phyloP scores from a whole-genome alignment of 768 basidiomycete genomes.

The Leccinum sublutescens region DNA sequence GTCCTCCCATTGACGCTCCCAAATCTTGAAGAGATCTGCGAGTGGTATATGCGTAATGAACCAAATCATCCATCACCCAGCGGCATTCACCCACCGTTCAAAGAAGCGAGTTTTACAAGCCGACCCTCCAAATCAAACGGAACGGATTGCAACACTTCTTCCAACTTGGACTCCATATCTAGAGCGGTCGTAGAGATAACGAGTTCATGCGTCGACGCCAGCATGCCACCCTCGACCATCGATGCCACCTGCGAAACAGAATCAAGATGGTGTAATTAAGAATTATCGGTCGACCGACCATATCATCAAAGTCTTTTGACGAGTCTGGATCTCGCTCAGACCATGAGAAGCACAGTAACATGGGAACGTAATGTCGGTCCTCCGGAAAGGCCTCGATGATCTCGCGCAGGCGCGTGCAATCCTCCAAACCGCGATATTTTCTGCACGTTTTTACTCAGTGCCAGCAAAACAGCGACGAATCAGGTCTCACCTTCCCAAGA shows the following conservation, averaged over 20 bases:
- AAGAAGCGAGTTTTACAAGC: constrained; percentile 45
- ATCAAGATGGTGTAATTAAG: constrained; percentile 1
- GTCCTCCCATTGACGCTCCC: constrained; percentile 26
- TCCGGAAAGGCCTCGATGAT: constrained; percentile 53
- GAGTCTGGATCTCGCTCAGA: constrained; percentile 40
- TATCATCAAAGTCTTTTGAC: constrained; percentile 52
- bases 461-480: not conserved
- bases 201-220: constrained; percentile 42
- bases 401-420: constrained; percentile 68
- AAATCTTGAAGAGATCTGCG: constrained; percentile 27
- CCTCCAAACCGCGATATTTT: constrained; percentile 70
- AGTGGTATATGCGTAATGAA: not conserved
- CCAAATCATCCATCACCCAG: not conserved
- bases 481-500: constrained; percentile 58
- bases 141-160: constrained; percentile 38
- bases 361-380: constrained; percentile 59
- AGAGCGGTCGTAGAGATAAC: constrained; percentile 48
- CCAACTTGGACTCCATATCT: constrained; percentile 59
- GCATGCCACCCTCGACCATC: constrained; percentile 44
- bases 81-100: constrained; percentile 44
- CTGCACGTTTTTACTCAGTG: constrained; percentile 32
- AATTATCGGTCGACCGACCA: constrained; percentile 43
- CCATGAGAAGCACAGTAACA: constrained; percentile 64
- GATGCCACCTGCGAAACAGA: constrained; percentile 44
- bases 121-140: constrained; percentile 57